A percentile compares a stretch with the other conserved stretches of the same genome.
These are phyloP conservation scores for Serendipita vermifera DNA, from an alignment of 768 basidiomycete species.

Conservation along the genomic window DNA sequence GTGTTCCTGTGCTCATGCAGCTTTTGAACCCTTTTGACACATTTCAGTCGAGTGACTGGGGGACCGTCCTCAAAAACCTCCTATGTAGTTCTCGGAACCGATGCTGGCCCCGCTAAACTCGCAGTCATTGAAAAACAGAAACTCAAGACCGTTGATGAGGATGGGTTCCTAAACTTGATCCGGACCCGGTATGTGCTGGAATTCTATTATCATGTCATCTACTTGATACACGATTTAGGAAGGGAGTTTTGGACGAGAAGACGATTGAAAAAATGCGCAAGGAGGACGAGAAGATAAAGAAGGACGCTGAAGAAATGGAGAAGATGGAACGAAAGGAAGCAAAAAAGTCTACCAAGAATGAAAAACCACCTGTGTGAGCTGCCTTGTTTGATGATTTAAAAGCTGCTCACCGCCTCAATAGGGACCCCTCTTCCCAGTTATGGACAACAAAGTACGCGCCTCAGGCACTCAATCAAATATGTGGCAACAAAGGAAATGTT, in stretches of 20 bases:
- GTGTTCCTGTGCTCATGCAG: constrained; percentile 21
- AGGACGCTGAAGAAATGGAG: constrained; percentile 68
- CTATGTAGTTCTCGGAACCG: constrained; percentile 76
- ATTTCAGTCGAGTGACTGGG: constrained; percentile 62
- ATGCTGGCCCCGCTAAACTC: constrained; percentile 84
- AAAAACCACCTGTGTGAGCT: constrained; percentile 17
- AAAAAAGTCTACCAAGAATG: constrained; percentile 19
- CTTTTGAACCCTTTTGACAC: background rate
- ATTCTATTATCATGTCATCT: constrained; percentile 17
- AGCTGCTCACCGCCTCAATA: constrained; percentile 23
- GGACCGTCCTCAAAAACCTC: constrained; percentile 85
- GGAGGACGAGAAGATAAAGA: constrained; percentile 61
- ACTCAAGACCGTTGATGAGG: constrained; percentile 67
- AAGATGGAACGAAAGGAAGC: constrained; percentile 47
- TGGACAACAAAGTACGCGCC: constrained; percentile 98
- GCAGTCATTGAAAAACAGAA: constrained; percentile 70
- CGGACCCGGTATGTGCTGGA: constrained; percentile 49
- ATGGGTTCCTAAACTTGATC: constrained; percentile 75
- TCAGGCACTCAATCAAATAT: constrained; percentile 72
- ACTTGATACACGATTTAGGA: constrained; percentile 16
- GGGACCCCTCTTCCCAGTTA: constrained; percentile 44
- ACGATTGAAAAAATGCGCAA: constrained; percentile 67
- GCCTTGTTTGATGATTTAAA: constrained; percentile 4
- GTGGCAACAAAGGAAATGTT: constrained; percentile 86
- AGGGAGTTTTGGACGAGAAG: constrained; percentile 53